phyloP scores from a whole-genome alignment of 2,329 filamentous ascomycete species.

The Pseudogymnoascus pannorum region DNA sequence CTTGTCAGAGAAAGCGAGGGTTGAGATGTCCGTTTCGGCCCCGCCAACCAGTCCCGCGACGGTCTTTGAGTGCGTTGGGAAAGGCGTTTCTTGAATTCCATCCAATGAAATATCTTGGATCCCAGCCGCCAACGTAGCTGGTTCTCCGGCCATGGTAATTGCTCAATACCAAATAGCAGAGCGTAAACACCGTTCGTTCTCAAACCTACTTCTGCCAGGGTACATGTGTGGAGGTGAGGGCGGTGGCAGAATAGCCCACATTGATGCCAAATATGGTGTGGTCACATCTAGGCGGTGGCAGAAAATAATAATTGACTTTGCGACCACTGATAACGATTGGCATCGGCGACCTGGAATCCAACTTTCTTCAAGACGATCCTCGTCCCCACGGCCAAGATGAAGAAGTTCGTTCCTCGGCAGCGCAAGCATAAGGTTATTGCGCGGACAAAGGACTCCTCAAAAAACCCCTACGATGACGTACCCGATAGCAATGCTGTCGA shows the following conservation, averaged over 20 bases:
- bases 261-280: background rate
- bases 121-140: background rate
- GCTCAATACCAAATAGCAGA: background rate
- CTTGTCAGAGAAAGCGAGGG: conserved; percentile 76
- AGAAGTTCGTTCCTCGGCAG: conserved; percentile 55
- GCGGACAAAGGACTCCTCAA: conserved; percentile 45
- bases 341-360: background rate
- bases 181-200: background rate
- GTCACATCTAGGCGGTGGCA: background rate
- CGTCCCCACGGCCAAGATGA: conserved; percentile 9
- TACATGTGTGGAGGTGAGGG: conserved; percentile 6
- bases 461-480: conserved; percentile 32
- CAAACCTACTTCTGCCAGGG: conserved; percentile 1
- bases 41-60: conserved; percentile 59
- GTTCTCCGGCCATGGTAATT: conserved; percentile 3
- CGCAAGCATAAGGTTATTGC: conserved; percentile 64
- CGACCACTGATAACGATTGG: conserved; percentile 7
- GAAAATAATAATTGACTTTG: conserved; percentile 9
- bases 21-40: conserved; percentile 63
- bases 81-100: conserved; percentile 19
- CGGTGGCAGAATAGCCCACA: background rate
- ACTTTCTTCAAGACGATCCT: conserved; percentile 7
- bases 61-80: conserved; percentile 24
- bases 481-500: conserved; percentile 49
- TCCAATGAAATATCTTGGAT: conserved; percentile 8